Evolutionary conservation across 2,329 filamentous ascomycete genomes (phyloP).

Genomic region (Sclerotinia nivalis): DNA sequence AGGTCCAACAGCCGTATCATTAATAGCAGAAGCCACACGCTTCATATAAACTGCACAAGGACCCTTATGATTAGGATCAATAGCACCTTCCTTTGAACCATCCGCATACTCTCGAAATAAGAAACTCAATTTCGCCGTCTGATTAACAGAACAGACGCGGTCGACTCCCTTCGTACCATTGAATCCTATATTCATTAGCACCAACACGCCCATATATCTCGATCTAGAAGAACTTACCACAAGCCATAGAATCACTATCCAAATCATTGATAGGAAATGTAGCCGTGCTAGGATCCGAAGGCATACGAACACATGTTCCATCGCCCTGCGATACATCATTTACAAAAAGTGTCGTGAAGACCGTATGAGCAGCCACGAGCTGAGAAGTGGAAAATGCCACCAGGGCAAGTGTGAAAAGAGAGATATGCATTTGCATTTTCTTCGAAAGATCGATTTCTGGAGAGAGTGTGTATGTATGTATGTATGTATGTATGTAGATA

Average conservation of each 20-base stretch:
- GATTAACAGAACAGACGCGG: constrained; percentile 47
- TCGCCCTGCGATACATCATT: constrained; percentile 66
- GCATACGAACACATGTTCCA: constrained; percentile 71
- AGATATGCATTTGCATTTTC: constrained; percentile 7
- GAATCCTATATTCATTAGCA: constrained; percentile 42
- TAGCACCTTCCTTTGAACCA: constrained; percentile 52
- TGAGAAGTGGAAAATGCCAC: constrained; percentile 25
- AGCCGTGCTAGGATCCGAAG: constrained; percentile 51
- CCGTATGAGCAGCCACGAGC: constrained; percentile 55
- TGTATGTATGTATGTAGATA: background rate
- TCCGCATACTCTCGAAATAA: constrained; percentile 65
- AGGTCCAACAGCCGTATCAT: constrained; percentile 55
- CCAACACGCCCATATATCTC: background rate
- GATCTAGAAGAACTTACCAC: constrained; percentile 53
- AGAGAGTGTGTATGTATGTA: background rate
- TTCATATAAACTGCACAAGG: constrained; percentile 76
- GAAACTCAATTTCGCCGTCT: constrained; percentile 46
- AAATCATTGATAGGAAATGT: constrained; percentile 61
- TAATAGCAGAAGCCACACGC: constrained; percentile 58
- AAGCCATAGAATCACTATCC: constrained; percentile 65
- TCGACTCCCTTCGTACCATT: constrained; percentile 51
- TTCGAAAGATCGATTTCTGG: constrained; percentile 8
- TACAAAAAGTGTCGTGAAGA: constrained; percentile 64
- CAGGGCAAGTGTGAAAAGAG: constrained; percentile 27
- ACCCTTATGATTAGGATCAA: constrained; percentile 64